These are phyloP conservation scores for Hypomyces perniciosus DNA, from an alignment of 2,329 filamentous ascomycete genomes.

Conservation along the genomic window DNA sequence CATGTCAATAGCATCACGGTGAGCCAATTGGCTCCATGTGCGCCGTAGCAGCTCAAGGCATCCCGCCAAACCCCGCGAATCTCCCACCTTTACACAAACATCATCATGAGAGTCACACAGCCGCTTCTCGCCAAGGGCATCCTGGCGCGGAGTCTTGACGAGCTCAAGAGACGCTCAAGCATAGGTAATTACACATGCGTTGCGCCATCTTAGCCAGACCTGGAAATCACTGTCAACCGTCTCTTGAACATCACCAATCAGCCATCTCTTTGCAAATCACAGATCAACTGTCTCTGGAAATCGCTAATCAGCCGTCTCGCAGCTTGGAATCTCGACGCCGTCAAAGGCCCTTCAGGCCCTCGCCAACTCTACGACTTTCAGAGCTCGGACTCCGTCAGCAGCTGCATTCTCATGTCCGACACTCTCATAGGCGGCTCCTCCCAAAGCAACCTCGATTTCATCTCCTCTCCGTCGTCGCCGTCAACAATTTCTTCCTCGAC, in stretches of 20 bases:
- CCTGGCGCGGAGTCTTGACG: conserved; percentile 52
- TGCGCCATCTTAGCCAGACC: too few species aligned
- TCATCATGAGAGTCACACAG: conserved; percentile 42
- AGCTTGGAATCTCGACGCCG: conserved; percentile 65
- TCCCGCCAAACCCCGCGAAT: background rate
- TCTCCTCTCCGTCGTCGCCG: conserved; percentile 26
- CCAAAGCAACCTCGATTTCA: conserved; percentile 62
- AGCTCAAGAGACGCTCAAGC: conserved; percentile 50
- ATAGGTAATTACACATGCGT: conserved; percentile 38
- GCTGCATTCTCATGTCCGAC: conserved; percentile 79
- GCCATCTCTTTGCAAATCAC: too few species aligned
- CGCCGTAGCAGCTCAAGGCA: background rate
- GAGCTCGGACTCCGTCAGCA: conserved; percentile 36
- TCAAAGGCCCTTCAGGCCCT: conserved; percentile 59
- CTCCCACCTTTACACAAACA: background rate
- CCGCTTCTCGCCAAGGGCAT: conserved; percentile 47
- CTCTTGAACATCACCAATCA: too few species aligned
- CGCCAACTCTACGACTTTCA: conserved; percentile 61
- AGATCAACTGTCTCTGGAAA: too few species aligned
- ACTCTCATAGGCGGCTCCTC: conserved; percentile 82
- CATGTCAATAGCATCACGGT: conserved; percentile 21
- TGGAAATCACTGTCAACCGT: too few species aligned
- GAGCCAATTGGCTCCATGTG: conserved; percentile 25
- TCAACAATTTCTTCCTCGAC: conserved; percentile 7
- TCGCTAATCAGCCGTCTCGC: background rate